Evolutionary conservation across 352 stramenopile species (phyloP).

Genomic region (Phytophthora aleatoria): DNA sequence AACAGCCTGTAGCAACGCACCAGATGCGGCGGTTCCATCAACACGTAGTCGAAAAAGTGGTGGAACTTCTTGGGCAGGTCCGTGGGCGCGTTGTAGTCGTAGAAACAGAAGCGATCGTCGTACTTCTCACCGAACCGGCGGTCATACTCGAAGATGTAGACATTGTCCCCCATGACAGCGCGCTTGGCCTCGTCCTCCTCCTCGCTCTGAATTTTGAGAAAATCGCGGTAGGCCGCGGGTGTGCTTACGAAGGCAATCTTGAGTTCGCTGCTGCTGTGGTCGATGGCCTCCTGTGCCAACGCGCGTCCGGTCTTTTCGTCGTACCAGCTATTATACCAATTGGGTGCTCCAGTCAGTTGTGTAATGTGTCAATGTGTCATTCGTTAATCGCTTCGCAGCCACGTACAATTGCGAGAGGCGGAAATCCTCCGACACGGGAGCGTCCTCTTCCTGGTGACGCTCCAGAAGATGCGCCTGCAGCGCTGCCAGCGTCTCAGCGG

Average conservation of each 20-base stretch:
- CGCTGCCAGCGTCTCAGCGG: slow-evolving; percentile 47
- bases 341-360: not conserved
- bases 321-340: slow-evolving; percentile 38
- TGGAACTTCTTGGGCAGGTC: slow-evolving; percentile 49
- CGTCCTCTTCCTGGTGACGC: slow-evolving; percentile 34
- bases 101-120: slow-evolving; percentile 50
- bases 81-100: slow-evolving; percentile 54
- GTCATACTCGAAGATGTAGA: slow-evolving; percentile 61
- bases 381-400: not conserved
- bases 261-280: slow-evolving; percentile 44
- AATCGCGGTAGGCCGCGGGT: slow-evolving; percentile 45
- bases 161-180: slow-evolving; percentile 38
- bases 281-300: slow-evolving; percentile 47
- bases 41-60: slow-evolving; percentile 60
- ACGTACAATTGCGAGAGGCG: slow-evolving; percentile 57
- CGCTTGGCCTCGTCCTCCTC: slow-evolving; percentile 33
- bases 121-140: slow-evolving; percentile 56
- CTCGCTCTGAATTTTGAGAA: slow-evolving; percentile 42
- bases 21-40: slow-evolving; percentile 55
- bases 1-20: slow-evolving; percentile 16
- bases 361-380: slow-evolving; percentile 10
- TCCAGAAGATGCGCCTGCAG: slow-evolving; percentile 48
- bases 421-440: slow-evolving; percentile 50
- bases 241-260: slow-evolving; percentile 58
- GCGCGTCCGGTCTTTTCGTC: slow-evolving; percentile 48